Evolutionary conservation across 129 eudicot species (phyloP), one percentile per base, ranked within the genome.

Genomic region (Kitagawia praeruptora): DNA sequence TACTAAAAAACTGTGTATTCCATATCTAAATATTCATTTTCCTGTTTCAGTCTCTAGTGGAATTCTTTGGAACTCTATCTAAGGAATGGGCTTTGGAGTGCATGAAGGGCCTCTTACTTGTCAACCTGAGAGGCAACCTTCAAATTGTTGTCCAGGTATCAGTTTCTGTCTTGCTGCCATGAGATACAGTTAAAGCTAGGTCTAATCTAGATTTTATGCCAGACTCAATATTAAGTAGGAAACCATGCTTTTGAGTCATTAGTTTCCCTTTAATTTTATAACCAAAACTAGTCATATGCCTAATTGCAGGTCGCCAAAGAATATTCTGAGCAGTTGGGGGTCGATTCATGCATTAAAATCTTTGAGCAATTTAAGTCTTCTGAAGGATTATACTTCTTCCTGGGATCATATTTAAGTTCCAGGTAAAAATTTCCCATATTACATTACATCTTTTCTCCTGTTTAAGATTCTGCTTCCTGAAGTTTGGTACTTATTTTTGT

Each of bases 141-240:
- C 93, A 89, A 81, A 89, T 89, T 75, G 85, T 89, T 83, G 93
- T 89, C 64, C 93, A 89, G 89, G 93, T 89, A 85, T 25, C n/a
- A 23, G 76, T n/a, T 73, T 15, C 41, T 74, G 53, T 15, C 34
- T 11, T 42, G 18, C 25, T 25, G 77, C 39, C 48, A 25, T 46
- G 19, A 25, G 34, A 74, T 23, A 14, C 45, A 14, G 77, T 44
- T 9, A 4, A 74, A 25, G 10, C 16, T 41, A 41, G 31, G 34
- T n/a, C 37, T 9, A 10, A 9, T 42, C 8, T 42, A 18, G 46
- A 12, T 42, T 73, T 42, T 39, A n/a, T n/a, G 34, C 28, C 27
- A 73, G 3, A 73, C 37, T 42, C 31, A n/a, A 73, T 23, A 42
- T 42, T 11, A 23, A 40, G n/a, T 73, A 73, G 54, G 76, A 23